Percentiles rank a stretch among this genome's conserved stretches.
phyloP scores from a whole-genome alignment of 1,139 yeast genomes.

The Hyphopichia khmerensis region DNA sequence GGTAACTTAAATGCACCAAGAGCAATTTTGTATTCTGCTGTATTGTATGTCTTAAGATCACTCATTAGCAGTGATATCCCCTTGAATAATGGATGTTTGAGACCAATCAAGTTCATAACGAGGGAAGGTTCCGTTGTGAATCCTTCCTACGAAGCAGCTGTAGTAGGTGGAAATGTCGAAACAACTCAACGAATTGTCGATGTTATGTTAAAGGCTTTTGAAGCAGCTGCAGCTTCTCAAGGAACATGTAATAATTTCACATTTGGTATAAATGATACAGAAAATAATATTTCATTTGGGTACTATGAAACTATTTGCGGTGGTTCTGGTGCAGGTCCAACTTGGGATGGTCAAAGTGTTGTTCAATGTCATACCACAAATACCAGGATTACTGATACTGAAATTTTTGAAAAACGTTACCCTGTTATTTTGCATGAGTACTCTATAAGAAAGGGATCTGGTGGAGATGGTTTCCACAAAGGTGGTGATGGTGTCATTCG shows the following conservation, averaged over 20 bases:
- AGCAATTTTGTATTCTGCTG: conserved; percentile 80
- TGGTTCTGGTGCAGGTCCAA: conserved; percentile 51
- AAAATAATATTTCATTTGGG: conserved; percentile 39
- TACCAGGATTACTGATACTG: conserved; percentile 49
- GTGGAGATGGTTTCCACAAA: conserved; percentile 39
- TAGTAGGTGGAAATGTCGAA: conserved; percentile 87
- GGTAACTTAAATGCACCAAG: conserved; percentile 49
- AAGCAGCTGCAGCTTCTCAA: conserved; percentile 63
- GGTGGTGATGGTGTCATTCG: conserved; percentile 50
- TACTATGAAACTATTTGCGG: conserved; percentile 52
- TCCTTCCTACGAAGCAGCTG: conserved; percentile 78
- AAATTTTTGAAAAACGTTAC: conserved; percentile 46
- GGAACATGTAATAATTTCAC: conserved; percentile 52
- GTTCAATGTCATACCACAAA: conserved; percentile 52
- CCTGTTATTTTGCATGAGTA: conserved; percentile 46
- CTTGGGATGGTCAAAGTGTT: conserved; percentile 48
- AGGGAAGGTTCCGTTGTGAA: conserved; percentile 69
- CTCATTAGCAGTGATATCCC: conserved; percentile 79
- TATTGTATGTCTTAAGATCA: conserved; percentile 73
- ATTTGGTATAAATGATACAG: conserved; percentile 43
- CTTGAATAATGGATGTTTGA: conserved; percentile 78
- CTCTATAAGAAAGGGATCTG: conserved; percentile 38
- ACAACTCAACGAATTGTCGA: conserved; percentile 84
- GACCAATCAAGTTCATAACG: conserved; percentile 64
- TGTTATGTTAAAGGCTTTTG: conserved; percentile 71